Conservation (phyloP, 371 early-diverging fungal genomes). For the Mortierella sp. region DNA sequence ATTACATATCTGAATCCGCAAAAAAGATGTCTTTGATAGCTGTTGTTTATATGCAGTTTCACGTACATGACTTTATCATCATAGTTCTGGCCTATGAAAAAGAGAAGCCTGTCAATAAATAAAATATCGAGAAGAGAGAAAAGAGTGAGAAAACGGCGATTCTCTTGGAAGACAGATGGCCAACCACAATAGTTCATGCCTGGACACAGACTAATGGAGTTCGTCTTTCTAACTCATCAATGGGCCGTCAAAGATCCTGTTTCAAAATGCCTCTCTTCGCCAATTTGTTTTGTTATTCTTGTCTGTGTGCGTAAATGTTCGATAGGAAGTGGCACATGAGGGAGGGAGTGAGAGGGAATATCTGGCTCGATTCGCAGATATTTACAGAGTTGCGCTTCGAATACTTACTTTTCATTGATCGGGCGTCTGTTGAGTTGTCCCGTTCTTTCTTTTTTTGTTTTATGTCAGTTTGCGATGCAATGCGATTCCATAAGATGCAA, state of each 20-base stretch:
- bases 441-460: not conserved
- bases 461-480: not conserved
- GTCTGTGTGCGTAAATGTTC: not conserved
- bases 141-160: not conserved
- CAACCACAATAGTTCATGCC: not conserved
- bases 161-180: not conserved
- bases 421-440: not conserved
- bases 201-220: not conserved
- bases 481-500: not conserved
- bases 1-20: slow-evolving; percentile 5
- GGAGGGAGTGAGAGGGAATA: too few relatives aligned
- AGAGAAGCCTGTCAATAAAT: not conserved
- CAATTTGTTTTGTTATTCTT: not conserved
- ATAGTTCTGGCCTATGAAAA: not conserved
- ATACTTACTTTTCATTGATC: not conserved
- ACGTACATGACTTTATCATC: not conserved
- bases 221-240: not conserved
- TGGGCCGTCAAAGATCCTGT: not conserved
- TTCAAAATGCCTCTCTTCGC: not conserved
- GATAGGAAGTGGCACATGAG: not conserved
- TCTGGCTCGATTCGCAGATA: too few relatives aligned
- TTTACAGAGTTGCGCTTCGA: not conserved
- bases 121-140: not conserved
- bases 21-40: not conserved
- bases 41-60: not conserved